These are phyloP conservation scores for Starmerella lactis-condensi DNA, from an alignment of 805 yeast genomes.

Conservation along the genomic window DNA sequence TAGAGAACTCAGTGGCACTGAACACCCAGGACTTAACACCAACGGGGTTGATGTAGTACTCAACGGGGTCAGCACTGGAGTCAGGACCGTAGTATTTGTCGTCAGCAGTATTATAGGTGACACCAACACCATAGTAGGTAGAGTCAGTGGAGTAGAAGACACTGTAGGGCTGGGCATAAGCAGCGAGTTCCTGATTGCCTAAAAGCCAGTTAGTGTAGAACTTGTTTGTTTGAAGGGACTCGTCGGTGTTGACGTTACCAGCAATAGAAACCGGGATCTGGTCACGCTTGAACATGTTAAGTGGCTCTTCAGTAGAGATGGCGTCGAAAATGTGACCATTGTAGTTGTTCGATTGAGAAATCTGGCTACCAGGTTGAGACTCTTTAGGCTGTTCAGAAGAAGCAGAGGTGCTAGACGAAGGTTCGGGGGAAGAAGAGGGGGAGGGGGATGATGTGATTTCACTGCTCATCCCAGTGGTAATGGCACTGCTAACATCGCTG, in stretches of 20 bases:
- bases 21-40: constrained; percentile 37
- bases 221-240: constrained; percentile 51
- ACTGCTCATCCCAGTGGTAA: constrained; percentile 4
- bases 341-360: too few species aligned
- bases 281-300: constrained; percentile 30
- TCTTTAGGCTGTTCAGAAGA: too few species aligned
- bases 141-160: constrained; percentile 33
- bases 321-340: constrained; percentile 31
- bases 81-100: constrained; percentile 33
- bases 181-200: constrained; percentile 34
- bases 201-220: constrained; percentile 51
- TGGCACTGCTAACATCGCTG: constrained; percentile 1
- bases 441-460: constrained; percentile 5
- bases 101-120: constrained; percentile 35
- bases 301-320: constrained; percentile 31
- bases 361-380: too few species aligned
- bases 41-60: constrained; percentile 39
- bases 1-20: constrained; percentile 33
- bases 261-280: constrained; percentile 32
- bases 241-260: constrained; percentile 29
- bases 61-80: constrained; percentile 24
- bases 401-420: too few species aligned
- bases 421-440: constrained; percentile 5
- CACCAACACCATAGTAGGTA: constrained; percentile 38
- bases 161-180: constrained; percentile 50